phyloP scores from a whole-genome alignment of 305 asterid species.

The Fraxinus latifolia region DNA sequence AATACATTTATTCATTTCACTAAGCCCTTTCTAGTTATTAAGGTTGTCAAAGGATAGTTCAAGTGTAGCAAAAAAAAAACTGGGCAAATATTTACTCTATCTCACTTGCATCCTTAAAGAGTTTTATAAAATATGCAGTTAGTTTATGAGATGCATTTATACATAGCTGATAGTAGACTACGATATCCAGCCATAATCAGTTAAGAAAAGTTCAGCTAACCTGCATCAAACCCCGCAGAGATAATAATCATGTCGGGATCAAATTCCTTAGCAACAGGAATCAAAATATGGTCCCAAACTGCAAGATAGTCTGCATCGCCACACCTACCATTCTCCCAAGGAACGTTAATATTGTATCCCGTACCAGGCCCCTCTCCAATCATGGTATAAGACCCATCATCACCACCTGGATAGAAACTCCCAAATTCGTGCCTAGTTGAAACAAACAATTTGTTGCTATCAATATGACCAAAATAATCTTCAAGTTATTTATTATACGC shows the following conservation, averaged over 20 bases:
- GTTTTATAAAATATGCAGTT: not conserved
- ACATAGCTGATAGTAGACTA: not conserved
- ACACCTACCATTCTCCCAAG: conserved; percentile 78
- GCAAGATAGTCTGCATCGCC: conserved; percentile 97
- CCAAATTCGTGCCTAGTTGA: conserved; percentile 70
- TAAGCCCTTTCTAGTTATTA: not conserved
- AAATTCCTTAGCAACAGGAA: conserved; percentile 85
- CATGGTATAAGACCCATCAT: conserved; percentile 76
- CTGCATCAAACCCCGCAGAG: conserved; percentile 99
- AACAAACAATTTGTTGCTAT: conserved; percentile 15
- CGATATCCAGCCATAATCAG: not conserved
- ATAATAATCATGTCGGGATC: conserved; percentile 71
- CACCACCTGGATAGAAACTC: conserved; percentile 69
- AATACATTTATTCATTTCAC: not conserved
- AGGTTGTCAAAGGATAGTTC: not conserved
- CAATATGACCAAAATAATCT: conserved; percentile 18
- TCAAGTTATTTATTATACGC: conserved; percentile 1
- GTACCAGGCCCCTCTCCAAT: conserved; percentile 79
- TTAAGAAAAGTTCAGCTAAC: conserved; percentile 35
- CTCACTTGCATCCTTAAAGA: not conserved
- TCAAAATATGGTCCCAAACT: conserved; percentile 82
- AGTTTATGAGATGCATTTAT: not conserved
- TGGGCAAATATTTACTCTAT: not conserved
- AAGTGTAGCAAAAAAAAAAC: not conserved
- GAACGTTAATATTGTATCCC: conserved; percentile 89